Evolutionary conservation across 1,284 basidiomycete genomes (phyloP), one percentile per base, ranked within the genome.

Genomic region (Pseudozyma sp.): DNA sequence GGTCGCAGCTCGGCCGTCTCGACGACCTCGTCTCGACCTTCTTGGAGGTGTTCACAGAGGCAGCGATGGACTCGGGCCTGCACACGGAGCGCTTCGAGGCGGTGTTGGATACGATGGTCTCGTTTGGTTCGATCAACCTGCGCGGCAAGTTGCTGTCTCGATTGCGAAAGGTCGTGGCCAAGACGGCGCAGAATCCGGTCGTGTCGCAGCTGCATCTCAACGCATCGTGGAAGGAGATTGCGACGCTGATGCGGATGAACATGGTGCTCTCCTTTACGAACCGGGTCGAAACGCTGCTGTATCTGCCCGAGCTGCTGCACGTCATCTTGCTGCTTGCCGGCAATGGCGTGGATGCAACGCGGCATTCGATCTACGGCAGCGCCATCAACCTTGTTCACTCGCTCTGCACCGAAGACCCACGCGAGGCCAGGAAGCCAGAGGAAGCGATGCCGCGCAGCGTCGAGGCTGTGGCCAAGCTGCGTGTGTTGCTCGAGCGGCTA

Each of bases 71-170:
- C 49, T 81, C 80, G 11, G 80, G 80, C 11, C 49, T 81, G 50
- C 72, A 81, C 51, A 76, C 79, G n/a, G 63, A 71, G 30, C 74
- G 77, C 24, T 82, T 82, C 59, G 80, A 82, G 48, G 71, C 70
- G n/a, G 75, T 82, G 29, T 56, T 81, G n/a, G 80, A 81, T 54
- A 81, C 80, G 34, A 81, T 82, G 80, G 78, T 80, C 11, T 81
- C 80, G 8, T 80, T 82, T 46, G 51, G 73, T 11, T 82, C 80
- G 48, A 76, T 81, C 70, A 82, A 81, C 33, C 53, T 82, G 42
- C 77, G 80, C 11, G 79, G 79, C 48, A 82, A 82, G 65, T 65
- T 82, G 43, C 55, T 82, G 31, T 70, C 79, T n/a, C 64, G 79
- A 16, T 59, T 82, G 39, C 69, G 80, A 29, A 70, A 75, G 44